A percentile compares a stretch with the other conserved stretches of the same genome.
These are phyloP conservation scores for Pythium biforme DNA, from an alignment of 352 stramenopile species.

Conservation along the genomic window DNA sequence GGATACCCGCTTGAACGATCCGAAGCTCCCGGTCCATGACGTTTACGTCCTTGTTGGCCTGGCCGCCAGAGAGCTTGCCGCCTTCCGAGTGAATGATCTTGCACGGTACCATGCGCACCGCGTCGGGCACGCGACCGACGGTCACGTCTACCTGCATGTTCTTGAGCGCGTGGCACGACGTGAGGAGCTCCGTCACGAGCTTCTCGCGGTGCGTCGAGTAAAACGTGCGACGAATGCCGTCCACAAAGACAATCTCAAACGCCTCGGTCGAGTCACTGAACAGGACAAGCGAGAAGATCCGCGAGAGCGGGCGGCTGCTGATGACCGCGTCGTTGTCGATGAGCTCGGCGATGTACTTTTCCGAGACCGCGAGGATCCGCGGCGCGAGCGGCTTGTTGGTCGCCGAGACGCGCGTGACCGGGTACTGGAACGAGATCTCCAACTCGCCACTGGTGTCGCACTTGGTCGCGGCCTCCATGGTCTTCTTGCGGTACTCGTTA, in stretches of 20 bases:
- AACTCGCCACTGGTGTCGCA: conserved; percentile 36
- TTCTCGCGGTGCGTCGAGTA: conserved; percentile 64
- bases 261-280: conserved; percentile 57
- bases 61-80: conserved; percentile 36
- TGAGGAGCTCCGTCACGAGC: conserved; percentile 71
- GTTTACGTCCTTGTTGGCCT: conserved; percentile 33
- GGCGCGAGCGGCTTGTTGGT: conserved; percentile 36
- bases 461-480: conserved; percentile 55
- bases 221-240: conserved; percentile 72
- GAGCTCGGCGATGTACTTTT: conserved; percentile 71
- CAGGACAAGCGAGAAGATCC: conserved; percentile 71
- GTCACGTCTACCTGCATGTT: conserved; percentile 70
- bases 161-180: conserved; percentile 70
- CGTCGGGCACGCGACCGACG: conserved; percentile 42
- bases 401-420: conserved; percentile 58
- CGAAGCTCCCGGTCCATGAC: conserved; percentile 71
- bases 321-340: conserved; percentile 52
- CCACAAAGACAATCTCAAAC: conserved; percentile 77
- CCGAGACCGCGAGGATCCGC: conserved; percentile 59
- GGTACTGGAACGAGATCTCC: conserved; percentile 64
- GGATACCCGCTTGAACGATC: conserved; percentile 58
- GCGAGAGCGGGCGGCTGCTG: conserved; percentile 62
- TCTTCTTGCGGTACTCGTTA: conserved; percentile 85
- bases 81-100: conserved; percentile 74
- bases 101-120: conserved; percentile 68